Conservation (phyloP, 2,329 filamentous ascomycete species). For the Lecanoromycetidae sp. region DNA sequence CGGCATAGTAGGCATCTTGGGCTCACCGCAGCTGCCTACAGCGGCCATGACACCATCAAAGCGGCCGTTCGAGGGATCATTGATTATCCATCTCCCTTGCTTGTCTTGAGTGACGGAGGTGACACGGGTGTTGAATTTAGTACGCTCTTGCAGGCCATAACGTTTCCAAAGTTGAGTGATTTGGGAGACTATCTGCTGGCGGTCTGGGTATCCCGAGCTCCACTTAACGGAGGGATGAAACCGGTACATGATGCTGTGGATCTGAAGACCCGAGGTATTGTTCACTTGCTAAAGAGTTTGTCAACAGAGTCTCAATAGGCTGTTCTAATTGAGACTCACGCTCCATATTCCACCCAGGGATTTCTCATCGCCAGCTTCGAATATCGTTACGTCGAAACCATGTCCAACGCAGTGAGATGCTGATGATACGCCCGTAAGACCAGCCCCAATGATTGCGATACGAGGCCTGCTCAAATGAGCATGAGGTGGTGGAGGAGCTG, state of each 20-base stretch:
- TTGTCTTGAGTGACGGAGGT: conserved; percentile 57
- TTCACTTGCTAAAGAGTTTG: conserved; percentile 51
- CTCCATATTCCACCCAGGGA: conserved; percentile 71
- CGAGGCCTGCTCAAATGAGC: conserved; percentile 48
- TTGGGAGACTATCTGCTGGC: conserved; percentile 61
- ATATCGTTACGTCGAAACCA: conserved; percentile 69
- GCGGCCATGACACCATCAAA: conserved; percentile 73
- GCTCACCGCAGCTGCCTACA: conserved; percentile 67
- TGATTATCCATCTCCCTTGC: conserved; percentile 64
- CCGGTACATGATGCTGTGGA: conserved; percentile 77
- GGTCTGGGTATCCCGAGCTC: conserved; percentile 63
- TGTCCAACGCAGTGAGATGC: conserved; percentile 72
- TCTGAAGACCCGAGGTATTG: conserved; percentile 69
- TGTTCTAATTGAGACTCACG: conserved; percentile 33
- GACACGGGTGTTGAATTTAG: conserved; percentile 59
- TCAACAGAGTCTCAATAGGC: background rate
- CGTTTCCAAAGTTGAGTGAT: conserved; percentile 61
- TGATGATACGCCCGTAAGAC: conserved; percentile 63
- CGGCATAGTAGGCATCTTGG: conserved; percentile 58
- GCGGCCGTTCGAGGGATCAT: conserved; percentile 54
- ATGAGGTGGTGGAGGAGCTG: conserved; percentile 51
- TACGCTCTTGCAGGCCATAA: conserved; percentile 59
- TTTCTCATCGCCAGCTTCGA: conserved; percentile 57
- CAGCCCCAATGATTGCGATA: conserved; percentile 58
- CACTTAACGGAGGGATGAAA: conserved; percentile 73